Conservation (phyloP, 495 filamentous ascomycete genomes). For the Glutinoglossum americanum region DNA sequence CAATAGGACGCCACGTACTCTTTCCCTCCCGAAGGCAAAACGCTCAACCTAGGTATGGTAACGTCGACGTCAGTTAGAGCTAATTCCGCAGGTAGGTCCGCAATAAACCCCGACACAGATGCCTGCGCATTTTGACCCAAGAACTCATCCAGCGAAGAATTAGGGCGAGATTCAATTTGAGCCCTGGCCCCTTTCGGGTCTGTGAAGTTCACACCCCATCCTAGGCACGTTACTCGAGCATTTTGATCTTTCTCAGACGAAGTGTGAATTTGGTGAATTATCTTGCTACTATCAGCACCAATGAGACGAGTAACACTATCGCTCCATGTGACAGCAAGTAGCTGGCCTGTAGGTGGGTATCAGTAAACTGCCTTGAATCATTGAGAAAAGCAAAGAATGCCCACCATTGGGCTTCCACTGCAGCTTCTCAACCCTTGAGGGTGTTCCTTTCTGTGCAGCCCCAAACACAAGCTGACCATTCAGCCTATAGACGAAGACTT, state of each 20-base stretch:
- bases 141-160: conserved; percentile 14
- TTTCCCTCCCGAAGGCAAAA: conserved; percentile 36
- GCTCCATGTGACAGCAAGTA: conserved; percentile 58
- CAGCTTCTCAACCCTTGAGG: conserved; percentile 27
- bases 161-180: conserved; percentile 14
- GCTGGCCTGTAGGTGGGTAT: conserved; percentile 30
- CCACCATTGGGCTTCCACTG: conserved; percentile 67
- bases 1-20: conserved; percentile 30
- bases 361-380: not conserved
- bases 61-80: conserved; percentile 57
- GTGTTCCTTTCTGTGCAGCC: conserved; percentile 24
- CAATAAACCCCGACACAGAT: conserved; percentile 10
- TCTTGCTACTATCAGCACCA: conserved; percentile 55
- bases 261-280: conserved; percentile 42
- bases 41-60: conserved; percentile 61
- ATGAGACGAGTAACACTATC: conserved; percentile 49
- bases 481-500: conserved; percentile 40
- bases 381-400: conserved; percentile 5
- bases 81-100: conserved; percentile 56
- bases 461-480: conserved; percentile 53
- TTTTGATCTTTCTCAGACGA: conserved; percentile 15
- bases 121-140: conserved; percentile 12
- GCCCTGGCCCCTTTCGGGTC: conserved; percentile 27
- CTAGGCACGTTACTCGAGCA: conserved; percentile 37
- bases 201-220: conserved; percentile 51